Base-by-base conservation (phyloP, 2,329 filamentous ascomycete genomes). In the Cladosporium sp. region DNA sequence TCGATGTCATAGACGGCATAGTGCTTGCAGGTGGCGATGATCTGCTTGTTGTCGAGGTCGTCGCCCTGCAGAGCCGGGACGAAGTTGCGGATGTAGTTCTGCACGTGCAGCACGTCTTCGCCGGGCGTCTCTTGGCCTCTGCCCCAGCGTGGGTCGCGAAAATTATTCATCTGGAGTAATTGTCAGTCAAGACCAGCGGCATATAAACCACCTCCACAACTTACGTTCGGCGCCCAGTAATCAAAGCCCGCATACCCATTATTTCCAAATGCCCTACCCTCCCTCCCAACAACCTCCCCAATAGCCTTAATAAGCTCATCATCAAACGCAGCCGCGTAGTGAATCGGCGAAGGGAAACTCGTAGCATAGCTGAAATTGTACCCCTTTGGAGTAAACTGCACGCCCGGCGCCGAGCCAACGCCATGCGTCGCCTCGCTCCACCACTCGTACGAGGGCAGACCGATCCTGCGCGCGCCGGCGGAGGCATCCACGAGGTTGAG, bases 181-280 rank as follows among this genome's bases (percentile, higher is more conserved):
- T 14, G 28, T 28, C 28, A 19, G 41, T 43, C 41, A 19, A 19
- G 9, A 41, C n/a, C 13, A 13, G 9, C 19, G 19, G 9, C 16
- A 18, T 18, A 28, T 28, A 1, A 7, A 28, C 22, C 22, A n/a
- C 9, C 34, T 35, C 1, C 2, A 4, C 11, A 3, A 51, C 85
- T 85, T 64, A 85, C 82, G 59, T 85, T 84, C 0, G 83, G 83
- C 0, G 83, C 81, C 76, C 79, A 84, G 61, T 73, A 81, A 59
- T 83, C 74, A 6, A 80, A 63, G 0, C 77, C 78, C 18, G 53
- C 53, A 32, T 52, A 41, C n/a, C 53, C 53, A 11, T 43, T 41
- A 58, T 86, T 86, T 58, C 72, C 81, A 61, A 84, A 86, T 0
- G 83, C 82, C 22, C 83, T 73, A 0, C 78, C 80, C 61, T 86